Evolutionary conservation across 176 grass and related monocot species (phyloP).

Genomic region (Hordeum vulgare): MorexV3_pseudomolecules_assembly NC_058518.1:398178693-398179192

Average conservation of each 20-base stretch:
- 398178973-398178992: slow-evolving; percentile 41
- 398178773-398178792: background rate
- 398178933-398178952: background rate
- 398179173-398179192: slow-evolving; percentile 93
- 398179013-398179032: slow-evolving; percentile 31
- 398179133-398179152: background rate
- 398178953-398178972: slow-evolving; percentile 44
- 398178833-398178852: background rate
- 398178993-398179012: slow-evolving; percentile 95
- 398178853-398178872: background rate
- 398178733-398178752: background rate
- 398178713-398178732: background rate
- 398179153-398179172: background rate
- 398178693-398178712: background rate
- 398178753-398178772: background rate
- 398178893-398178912: background rate
- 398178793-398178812: background rate
- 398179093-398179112: slow-evolving; percentile 74
- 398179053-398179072: slow-evolving; percentile 78
- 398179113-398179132: slow-evolving; percentile 1
- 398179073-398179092: slow-evolving; percentile 89
- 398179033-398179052: slow-evolving; percentile 97
- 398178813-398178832: background rate
- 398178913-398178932: background rate
- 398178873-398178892: background rate